phyloP scores from a whole-genome alignment of 2,329 filamentous ascomycete species.

The Scortechinia acanthostroma region DNA sequence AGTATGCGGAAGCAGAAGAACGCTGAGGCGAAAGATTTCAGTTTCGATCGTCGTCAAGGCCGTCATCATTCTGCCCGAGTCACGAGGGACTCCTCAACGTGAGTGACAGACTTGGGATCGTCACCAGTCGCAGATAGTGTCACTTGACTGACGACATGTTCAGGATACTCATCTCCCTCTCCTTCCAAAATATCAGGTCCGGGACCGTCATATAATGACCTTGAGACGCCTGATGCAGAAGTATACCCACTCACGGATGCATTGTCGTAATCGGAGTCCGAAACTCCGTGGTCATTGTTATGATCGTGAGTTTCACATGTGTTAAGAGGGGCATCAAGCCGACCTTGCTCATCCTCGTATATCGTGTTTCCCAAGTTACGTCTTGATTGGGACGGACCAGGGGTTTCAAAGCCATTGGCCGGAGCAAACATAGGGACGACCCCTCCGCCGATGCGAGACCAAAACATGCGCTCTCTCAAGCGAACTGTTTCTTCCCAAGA shows the following conservation, averaged over 20 bases:
- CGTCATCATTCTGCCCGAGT: background rate
- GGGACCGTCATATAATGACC: background rate
- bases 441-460: conserved; percentile 84
- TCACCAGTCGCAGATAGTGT: background rate
- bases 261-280: background rate
- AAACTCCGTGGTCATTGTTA: background rate
- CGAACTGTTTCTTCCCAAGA: conserved; percentile 94
- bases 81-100: background rate
- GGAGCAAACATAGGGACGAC: conserved; percentile 54
- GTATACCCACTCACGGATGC: background rate
- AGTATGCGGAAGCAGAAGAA: background rate
- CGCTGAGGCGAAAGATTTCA: background rate
- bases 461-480: conserved; percentile 91
- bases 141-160: background rate
- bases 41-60: background rate
- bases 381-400: background rate
- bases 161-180: background rate
- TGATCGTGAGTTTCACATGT: background rate
- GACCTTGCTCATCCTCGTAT: too few species aligned
- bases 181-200: too few species aligned
- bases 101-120: background rate
- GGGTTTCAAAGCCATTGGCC: background rate
- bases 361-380: too few species aligned
- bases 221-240: background rate
- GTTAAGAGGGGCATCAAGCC: background rate